These are phyloP conservation scores for Cucurbita moschata DNA, from an alignment of 306 rosid species.

Conservation along the genomic window DNA sequence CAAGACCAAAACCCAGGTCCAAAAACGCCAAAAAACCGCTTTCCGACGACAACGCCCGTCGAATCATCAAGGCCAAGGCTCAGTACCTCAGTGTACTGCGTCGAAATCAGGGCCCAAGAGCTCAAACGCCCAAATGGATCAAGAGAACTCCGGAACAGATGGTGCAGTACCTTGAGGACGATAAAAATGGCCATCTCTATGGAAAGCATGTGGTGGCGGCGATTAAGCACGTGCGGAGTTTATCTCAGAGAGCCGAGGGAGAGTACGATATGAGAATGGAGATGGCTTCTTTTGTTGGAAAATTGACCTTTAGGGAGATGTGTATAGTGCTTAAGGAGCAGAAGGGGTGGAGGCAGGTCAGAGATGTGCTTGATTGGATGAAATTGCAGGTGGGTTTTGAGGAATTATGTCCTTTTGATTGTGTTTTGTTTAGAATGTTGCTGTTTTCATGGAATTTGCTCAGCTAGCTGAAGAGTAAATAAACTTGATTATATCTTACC, in stretches of 20 bases:
- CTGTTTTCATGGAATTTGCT: neutral
- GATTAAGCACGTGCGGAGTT: constrained; percentile 47
- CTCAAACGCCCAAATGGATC: constrained; percentile 77
- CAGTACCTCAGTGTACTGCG: constrained; percentile 44
- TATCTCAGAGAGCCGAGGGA: constrained; percentile 31
- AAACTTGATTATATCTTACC: neutral
- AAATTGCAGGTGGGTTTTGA: constrained; percentile 56
- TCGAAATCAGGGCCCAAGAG: constrained; percentile 73
- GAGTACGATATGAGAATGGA: constrained; percentile 59
- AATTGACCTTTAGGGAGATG: constrained; percentile 73
- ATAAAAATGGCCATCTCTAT: constrained; percentile 53
- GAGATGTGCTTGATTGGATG: constrained; percentile 88
- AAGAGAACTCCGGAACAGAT: constrained; percentile 84
- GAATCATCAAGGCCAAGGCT: constrained; percentile 68
- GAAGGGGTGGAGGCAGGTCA: constrained; percentile 80
- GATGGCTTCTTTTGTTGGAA: constrained; percentile 70
- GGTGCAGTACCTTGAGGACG: constrained; percentile 69
- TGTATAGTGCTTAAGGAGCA: constrained; percentile 81
- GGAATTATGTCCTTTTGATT: neutral
- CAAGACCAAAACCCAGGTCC: constrained; percentile 41
- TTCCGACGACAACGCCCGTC: constrained; percentile 85
- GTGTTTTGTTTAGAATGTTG: neutral
- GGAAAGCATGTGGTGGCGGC: constrained; percentile 86
- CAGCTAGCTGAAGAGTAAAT: neutral
- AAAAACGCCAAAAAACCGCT: constrained; percentile 50